Percentiles rank a stretch among this genome's conserved stretches.
phyloP scores from a whole-genome alignment of 2,329 filamentous ascomycete genomes.

The Venturia carpophila region DNA sequence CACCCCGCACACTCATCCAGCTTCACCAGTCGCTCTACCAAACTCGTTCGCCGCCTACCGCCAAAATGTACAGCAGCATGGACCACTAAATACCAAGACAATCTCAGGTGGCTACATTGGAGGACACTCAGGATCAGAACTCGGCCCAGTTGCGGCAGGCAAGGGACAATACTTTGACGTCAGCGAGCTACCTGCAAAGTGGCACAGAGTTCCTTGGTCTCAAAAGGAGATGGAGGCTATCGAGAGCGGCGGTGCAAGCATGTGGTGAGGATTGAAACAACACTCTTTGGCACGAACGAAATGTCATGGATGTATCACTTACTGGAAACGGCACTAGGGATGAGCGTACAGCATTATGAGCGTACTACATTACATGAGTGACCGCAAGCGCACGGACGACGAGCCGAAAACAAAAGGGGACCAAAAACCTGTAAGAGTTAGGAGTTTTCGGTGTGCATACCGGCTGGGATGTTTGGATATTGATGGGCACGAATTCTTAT shows the following conservation, averaged over 20 bases:
- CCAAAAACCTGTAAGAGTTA: background rate
- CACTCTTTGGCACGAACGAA: background rate
- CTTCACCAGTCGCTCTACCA: slow-evolving; percentile 57
- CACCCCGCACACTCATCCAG: slow-evolving; percentile 64
- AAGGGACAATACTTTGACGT: slow-evolving; percentile 80
- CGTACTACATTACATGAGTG: background rate
- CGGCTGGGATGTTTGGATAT: background rate
- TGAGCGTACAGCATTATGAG: background rate
- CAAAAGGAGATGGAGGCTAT: slow-evolving; percentile 88
- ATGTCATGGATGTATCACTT: background rate
- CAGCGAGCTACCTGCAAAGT: slow-evolving; percentile 76
- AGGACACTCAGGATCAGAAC: slow-evolving; percentile 55
- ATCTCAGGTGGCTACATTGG: slow-evolving; percentile 41
- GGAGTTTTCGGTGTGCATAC: background rate
- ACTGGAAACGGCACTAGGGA: background rate
- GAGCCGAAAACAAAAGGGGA: background rate
- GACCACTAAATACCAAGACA: slow-evolving; percentile 49
- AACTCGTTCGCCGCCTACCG: slow-evolving; percentile 68
- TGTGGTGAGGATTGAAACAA: slow-evolving; percentile 13
- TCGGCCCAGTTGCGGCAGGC: slow-evolving; percentile 64
- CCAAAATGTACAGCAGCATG: slow-evolving; percentile 69
- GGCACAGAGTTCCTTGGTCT: slow-evolving; percentile 66
- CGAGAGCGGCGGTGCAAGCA: slow-evolving; percentile 74
- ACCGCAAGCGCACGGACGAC: background rate
- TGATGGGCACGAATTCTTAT: background rate